A percentile compares a stretch with the other conserved stretches of the same genome.
phyloP scores from a whole-genome alignment of 2,329 filamentous ascomycete species.

The Acrodontium crateriforme region DNA sequence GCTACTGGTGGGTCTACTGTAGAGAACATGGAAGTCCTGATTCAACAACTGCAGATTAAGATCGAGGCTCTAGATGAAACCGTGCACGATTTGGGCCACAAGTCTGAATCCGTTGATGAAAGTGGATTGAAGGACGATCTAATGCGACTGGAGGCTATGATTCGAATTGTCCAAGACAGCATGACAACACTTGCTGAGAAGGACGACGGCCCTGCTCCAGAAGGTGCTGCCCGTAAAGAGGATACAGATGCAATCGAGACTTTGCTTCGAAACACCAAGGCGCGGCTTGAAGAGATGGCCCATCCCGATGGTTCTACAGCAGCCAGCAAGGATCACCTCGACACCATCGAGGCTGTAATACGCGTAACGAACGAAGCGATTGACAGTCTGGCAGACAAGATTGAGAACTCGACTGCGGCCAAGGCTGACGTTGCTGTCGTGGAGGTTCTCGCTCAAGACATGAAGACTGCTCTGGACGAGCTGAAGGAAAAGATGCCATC shows the following conservation, averaged over 20 bases:
- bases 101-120: constrained; percentile 23
- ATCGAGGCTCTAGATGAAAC: constrained; percentile 59
- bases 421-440: constrained; percentile 68
- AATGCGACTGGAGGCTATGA: constrained; percentile 27
- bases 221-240: constrained; percentile 55
- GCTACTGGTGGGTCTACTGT: constrained; percentile 44
- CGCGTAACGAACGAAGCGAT: constrained; percentile 64
- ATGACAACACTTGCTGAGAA: constrained; percentile 38
- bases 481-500: constrained; percentile 31
- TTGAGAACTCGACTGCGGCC: constrained; percentile 54
- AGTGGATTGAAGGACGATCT: constrained; percentile 41
- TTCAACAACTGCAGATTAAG: constrained; percentile 71
- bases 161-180: constrained; percentile 45
- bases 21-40: constrained; percentile 70
- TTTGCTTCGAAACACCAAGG: constrained; percentile 77
- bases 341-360: constrained; percentile 51
- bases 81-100: constrained; percentile 33
- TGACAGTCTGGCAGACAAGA: constrained; percentile 47
- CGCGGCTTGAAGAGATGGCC: constrained; percentile 67
- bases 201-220: constrained; percentile 14
- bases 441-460: constrained; percentile 64
- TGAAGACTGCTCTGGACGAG: constrained; percentile 64
- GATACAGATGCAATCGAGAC: constrained; percentile 87
- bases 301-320: constrained; percentile 52
- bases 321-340: constrained; percentile 48